phyloP scores from a whole-genome alignment of 257 asterid genomes.

The Gynochthodes officinalis region DNA sequence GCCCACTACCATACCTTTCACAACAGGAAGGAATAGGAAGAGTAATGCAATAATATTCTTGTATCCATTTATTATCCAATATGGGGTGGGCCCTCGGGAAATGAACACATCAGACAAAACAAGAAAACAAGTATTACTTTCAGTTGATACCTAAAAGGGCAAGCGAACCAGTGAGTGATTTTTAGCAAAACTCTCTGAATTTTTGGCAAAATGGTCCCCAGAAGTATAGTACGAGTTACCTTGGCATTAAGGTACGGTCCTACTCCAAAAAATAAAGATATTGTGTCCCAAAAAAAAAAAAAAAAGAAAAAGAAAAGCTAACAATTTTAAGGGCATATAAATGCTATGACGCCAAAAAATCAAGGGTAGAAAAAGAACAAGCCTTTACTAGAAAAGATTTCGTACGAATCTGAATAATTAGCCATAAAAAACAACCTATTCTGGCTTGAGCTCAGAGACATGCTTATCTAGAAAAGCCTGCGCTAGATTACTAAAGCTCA shows the following conservation, averaged over 20 bases:
- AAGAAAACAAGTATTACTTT: too few species aligned
- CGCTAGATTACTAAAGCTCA: constrained; percentile 69
- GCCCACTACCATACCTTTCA: neutral
- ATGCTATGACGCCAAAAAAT: neutral
- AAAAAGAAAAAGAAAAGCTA: neutral
- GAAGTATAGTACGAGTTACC: too few species aligned
- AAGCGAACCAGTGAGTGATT: too few species aligned
- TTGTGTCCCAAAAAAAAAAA: too few species aligned
- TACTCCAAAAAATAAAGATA: too few species aligned
- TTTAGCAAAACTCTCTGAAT: too few species aligned
- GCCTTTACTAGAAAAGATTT: neutral
- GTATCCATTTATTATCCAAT: too few species aligned
- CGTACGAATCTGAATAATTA: neutral
- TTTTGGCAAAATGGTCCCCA: too few species aligned
- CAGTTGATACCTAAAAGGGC: neutral
- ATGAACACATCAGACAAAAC: too few species aligned
- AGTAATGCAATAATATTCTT: too few species aligned
- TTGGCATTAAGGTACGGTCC: neutral
- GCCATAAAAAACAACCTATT: neutral
- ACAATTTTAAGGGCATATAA: neutral
- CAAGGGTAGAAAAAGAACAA: neutral
- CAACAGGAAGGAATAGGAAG: too few species aligned
- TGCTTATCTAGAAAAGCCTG: constrained; percentile 74
- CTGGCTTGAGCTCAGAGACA: constrained; percentile 18
- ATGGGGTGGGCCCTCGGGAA: too few species aligned